Evolutionary conservation across 208 protist species (phyloP).

Genomic region (Phytomonas francai): DNA sequence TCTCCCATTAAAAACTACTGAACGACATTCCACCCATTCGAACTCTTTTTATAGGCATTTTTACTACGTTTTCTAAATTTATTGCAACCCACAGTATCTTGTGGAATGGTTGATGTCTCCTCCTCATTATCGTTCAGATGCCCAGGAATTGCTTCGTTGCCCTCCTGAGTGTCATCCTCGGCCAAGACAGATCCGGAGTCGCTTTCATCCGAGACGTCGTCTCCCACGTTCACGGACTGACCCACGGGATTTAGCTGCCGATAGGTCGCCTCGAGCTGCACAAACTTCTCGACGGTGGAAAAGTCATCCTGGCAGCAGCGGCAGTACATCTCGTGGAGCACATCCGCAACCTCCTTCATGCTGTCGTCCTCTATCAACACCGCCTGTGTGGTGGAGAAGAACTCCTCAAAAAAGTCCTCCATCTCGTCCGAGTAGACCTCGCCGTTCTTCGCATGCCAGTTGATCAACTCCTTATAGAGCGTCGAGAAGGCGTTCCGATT

Average conservation of each 20-base stretch:
- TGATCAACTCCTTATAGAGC: slow-evolving; percentile 55
- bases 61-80: slow-evolving; percentile 17
- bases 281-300: slow-evolving; percentile 46
- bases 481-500: slow-evolving; percentile 40
- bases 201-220: slow-evolving; percentile 16
- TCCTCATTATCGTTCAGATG: slow-evolving; percentile 11
- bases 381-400: slow-evolving; percentile 54
- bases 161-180: slow-evolving; percentile 8
- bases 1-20: no score
- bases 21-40: slow-evolving; percentile 71
- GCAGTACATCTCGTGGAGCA: slow-evolving; percentile 86
- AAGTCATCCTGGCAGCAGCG: slow-evolving; percentile 69
- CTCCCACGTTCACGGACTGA: slow-evolving; percentile 50
- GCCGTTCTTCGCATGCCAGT: slow-evolving; percentile 56
- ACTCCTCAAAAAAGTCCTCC: slow-evolving; percentile 84
- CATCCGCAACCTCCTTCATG: slow-evolving; percentile 70
- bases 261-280: slow-evolving; percentile 39
- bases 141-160: slow-evolving; percentile 11
- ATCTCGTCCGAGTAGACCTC: slow-evolving; percentile 83
- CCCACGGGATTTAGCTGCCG: slow-evolving; percentile 54
- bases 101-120: slow-evolving; percentile 9
- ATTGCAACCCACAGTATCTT: slow-evolving; percentile 30
- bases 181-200: no score
- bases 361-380: slow-evolving; percentile 84
- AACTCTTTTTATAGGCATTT: slow-evolving; percentile 55